Conservation (phyloP, 495 filamentous ascomycete species). For the Jackrogersella multiformis region DNA sequence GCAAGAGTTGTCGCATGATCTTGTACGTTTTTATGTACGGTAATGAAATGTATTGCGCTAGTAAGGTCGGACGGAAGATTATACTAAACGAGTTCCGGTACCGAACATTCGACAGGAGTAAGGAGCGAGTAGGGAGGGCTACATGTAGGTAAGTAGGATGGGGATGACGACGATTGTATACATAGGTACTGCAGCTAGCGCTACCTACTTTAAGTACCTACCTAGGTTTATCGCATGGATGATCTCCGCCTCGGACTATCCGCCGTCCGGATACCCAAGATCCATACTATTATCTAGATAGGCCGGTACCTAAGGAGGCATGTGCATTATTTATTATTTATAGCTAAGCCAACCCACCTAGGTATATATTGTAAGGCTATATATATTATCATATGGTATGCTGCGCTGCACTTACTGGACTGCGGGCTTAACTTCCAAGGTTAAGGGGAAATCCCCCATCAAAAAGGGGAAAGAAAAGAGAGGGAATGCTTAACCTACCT, state of each 20-base stretch:
- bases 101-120: conserved; percentile 18
- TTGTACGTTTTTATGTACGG: background rate
- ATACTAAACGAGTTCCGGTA: conserved; percentile 29
- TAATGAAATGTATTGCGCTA: conserved; percentile 8
- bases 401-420: too few relatives aligned
- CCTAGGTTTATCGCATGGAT: conserved; percentile 23
- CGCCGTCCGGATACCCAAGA: conserved; percentile 30
- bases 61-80: conserved; percentile 33
- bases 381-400: background rate
- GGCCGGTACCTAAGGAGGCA: background rate
- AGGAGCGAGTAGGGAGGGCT: background rate
- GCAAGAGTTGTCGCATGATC: conserved; percentile 13
- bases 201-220: too few relatives aligned
- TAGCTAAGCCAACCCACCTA: background rate
- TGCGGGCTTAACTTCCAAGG: too few relatives aligned
- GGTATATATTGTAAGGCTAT: too few relatives aligned
- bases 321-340: background rate
- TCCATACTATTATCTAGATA: background rate
- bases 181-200: conserved; percentile 34
- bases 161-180: conserved; percentile 36
- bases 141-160: conserved; percentile 2
- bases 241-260: conserved; percentile 38
- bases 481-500: background rate
- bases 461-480: too few relatives aligned
- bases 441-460: too few relatives aligned